Conservation (phyloP, 768 basidiomycete species). For the Dioszegia hungarica region DNA sequence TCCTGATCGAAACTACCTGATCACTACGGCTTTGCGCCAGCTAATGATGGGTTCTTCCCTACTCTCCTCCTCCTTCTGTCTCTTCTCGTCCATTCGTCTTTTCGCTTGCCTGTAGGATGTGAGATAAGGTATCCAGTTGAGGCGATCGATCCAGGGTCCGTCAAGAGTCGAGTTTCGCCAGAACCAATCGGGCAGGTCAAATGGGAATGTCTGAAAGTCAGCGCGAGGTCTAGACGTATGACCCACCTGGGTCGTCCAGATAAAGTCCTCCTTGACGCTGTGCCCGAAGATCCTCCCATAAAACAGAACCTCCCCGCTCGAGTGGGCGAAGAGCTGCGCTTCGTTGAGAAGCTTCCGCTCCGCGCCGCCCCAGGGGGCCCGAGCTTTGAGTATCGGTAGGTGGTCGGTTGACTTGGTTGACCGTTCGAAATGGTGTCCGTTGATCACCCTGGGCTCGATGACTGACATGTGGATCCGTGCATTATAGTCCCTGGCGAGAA, state of each 20-base stretch:
- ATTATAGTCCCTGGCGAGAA: not conserved
- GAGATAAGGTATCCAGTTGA: not conserved
- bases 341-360: not conserved
- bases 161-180: not conserved
- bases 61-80: not conserved
- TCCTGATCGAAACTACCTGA: no score
- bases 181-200: not conserved
- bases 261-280: not conserved
- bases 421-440: not conserved
- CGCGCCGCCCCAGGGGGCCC: not conserved
- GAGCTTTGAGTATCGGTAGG: not conserved
- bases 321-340: slow-evolving; percentile 2
- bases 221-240: not conserved
- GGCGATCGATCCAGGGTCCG: not conserved
- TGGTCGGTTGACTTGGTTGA: not conserved
- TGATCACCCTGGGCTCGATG: not conserved
- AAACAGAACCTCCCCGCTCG: not conserved
- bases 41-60: no score
- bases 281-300: slow-evolving; percentile 5
- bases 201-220: not conserved
- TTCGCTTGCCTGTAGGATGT: not conserved
- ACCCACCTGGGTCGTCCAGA: not conserved
- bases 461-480: not conserved
- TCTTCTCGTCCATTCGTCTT: not conserved
- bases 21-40: no score